Conservation (phyloP, 768 basidiomycete species). For the Tulasnella sp. region DNA sequence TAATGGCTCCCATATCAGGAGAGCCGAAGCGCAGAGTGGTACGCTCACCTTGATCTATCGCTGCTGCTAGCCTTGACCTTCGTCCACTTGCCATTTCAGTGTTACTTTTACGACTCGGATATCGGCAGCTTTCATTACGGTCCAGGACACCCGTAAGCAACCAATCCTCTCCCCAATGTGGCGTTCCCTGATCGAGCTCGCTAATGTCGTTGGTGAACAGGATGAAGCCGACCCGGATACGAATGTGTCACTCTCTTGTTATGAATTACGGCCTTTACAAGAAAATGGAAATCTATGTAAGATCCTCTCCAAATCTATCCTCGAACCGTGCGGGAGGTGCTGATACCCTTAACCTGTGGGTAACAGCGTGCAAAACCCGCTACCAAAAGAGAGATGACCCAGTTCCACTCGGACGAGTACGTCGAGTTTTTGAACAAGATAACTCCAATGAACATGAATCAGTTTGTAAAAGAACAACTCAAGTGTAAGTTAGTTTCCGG, state of each 20-base stretch:
- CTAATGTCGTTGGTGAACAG: conserved; percentile 34
- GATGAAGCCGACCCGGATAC: conserved; percentile 96
- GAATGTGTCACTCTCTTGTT: conserved; percentile 98
- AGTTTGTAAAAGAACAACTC: conserved; percentile 87
- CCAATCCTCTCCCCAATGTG: not conserved
- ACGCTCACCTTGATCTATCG: conserved; percentile 31
- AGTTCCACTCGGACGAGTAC: conserved; percentile 99
- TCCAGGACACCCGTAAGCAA: conserved; percentile 80
- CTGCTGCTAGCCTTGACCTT: not conserved
- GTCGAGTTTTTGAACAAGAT: conserved; percentile 93
- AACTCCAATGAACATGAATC: conserved; percentile 90
- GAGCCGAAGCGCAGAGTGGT: conserved; percentile 87
- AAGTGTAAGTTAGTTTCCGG: conserved; percentile 58
- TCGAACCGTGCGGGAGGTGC: not conserved
- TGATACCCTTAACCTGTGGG: not conserved
- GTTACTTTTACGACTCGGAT: conserved; percentile 99
- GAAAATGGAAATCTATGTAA: conserved; percentile 99
- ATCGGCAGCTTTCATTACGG: conserved; percentile 99
- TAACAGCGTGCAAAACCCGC: conserved; percentile 93
- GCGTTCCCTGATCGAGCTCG: not conserved
- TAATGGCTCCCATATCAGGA: conserved; percentile 57
- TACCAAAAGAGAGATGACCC: conserved; percentile 98
- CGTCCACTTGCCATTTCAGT: conserved; percentile 39
- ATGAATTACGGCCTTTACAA: conserved; percentile 99
- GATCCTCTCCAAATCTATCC: conserved; percentile 30